Evolutionary conservation across 495 filamentous ascomycete genomes (phyloP).

Genomic region (Xanthoparmelia taractica): DNA sequence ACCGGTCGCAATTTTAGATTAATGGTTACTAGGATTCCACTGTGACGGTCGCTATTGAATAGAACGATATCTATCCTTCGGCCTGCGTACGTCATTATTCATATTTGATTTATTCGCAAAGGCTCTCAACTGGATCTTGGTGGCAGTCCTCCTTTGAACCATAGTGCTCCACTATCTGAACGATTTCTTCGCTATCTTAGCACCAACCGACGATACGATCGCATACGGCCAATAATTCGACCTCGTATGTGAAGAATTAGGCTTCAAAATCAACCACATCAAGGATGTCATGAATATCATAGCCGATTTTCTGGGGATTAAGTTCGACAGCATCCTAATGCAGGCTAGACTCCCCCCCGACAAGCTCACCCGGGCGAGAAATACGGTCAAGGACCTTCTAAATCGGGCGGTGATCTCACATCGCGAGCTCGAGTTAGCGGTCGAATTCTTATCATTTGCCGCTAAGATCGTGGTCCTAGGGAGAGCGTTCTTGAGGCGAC

Average conservation of each 20-base stretch:
- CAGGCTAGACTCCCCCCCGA: background rate
- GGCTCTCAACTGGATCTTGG: background rate
- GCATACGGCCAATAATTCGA: background rate
- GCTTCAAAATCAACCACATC: background rate
- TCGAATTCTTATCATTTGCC: background rate
- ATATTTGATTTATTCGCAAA: background rate
- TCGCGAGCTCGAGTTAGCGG: background rate
- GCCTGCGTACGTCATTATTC: background rate
- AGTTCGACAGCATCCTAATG: background rate
- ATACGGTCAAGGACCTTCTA: background rate
- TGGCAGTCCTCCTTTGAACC: background rate
- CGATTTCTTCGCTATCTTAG: conserved; percentile 1
- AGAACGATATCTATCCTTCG: background rate
- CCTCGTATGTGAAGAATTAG: background rate
- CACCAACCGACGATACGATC: background rate
- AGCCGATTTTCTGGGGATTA: background rate
- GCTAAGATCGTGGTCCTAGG: background rate
- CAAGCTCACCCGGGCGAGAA: background rate
- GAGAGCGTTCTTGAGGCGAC: background rate
- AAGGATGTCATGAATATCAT: background rate
- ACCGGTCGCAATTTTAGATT: background rate
- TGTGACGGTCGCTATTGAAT: background rate
- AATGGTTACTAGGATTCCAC: background rate
- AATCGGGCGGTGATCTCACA: background rate
- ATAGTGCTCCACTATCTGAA: background rate